A percentile compares a stretch with the other conserved stretches of the same genome.
Evolutionary conservation across 1,284 basidiomycete genomes (phyloP).

Genomic region (Ustilago hordei): DNA sequence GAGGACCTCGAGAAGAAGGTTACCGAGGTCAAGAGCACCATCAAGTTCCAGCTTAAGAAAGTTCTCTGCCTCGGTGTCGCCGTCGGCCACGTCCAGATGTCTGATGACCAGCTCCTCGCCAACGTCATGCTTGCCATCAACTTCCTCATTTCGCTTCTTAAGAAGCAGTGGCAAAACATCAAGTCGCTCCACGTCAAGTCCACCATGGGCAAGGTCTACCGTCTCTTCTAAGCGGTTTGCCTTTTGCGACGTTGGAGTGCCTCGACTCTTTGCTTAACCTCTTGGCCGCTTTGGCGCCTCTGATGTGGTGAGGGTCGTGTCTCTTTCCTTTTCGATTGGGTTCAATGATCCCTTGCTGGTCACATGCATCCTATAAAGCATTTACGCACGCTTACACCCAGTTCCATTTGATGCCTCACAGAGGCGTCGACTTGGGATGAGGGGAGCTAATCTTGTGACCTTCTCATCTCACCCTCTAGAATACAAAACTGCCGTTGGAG

Average conservation of each 20-base stretch:
- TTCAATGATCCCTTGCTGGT: conserved; percentile 19
- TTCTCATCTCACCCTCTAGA: conserved; percentile 34
- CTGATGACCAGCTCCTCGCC: conserved; percentile 93
- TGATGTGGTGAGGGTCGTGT: neutral
- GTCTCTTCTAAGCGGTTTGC: conserved; percentile 79
- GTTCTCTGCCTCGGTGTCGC: conserved; percentile 99
- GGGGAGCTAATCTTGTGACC: conserved; percentile 56
- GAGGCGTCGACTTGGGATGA: conserved; percentile 46
- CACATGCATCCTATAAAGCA: conserved; percentile 49
- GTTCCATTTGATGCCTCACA: conserved; percentile 32
- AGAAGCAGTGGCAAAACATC: conserved; percentile 99
- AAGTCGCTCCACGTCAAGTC: conserved; percentile 98
- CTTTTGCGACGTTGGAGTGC: conserved; percentile 5
- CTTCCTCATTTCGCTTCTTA: conserved; percentile 98
- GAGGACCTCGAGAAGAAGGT: conserved; percentile 95
- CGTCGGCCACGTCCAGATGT: conserved; percentile 97
- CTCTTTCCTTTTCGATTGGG: conserved; percentile 7
- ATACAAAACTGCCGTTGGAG: conserved; percentile 48
- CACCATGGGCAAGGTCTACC: conserved; percentile 98
- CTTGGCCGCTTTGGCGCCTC: neutral
- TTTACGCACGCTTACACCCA: conserved; percentile 65
- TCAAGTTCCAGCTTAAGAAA: conserved; percentile 83
- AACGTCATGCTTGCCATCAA: conserved; percentile 99
- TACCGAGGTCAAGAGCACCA: conserved; percentile 94
- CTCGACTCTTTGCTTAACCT: conserved; percentile 3